Conservation (phyloP, 1,284 basidiomycete genomes). For the Pulveroboletus sp. region DNA sequence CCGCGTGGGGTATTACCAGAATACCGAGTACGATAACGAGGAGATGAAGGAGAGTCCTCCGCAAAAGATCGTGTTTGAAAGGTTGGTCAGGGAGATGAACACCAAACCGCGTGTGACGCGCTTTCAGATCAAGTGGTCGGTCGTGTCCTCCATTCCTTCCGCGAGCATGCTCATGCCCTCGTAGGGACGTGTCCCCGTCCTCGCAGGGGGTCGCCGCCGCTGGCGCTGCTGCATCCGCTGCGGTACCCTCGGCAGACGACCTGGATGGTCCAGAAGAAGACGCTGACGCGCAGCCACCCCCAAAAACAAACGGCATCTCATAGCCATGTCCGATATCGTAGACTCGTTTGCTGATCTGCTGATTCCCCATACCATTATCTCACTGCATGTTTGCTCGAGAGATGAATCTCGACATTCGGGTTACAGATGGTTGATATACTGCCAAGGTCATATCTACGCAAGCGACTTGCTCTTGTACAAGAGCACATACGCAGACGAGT, state of each 20-base stretch:
- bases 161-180: neutral
- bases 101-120: slow-evolving; percentile 94
- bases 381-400: slow-evolving; percentile 4
- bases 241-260: slow-evolving; percentile 78
- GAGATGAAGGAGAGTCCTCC: slow-evolving; percentile 82
- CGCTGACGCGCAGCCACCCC: slow-evolving; percentile 9
- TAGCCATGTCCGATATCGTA: slow-evolving; percentile 9
- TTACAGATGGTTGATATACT: slow-evolving; percentile 24
- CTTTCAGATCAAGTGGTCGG: slow-evolving; percentile 83
- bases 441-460: slow-evolving; percentile 18
- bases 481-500: slow-evolving; percentile 85
- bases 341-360: slow-evolving; percentile 9
- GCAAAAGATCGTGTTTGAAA: slow-evolving; percentile 70
- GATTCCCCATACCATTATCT: slow-evolving; percentile 21
- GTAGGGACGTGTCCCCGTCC: slow-evolving; percentile 70
- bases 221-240: slow-evolving; percentile 73
- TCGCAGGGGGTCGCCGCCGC: slow-evolving; percentile 51
- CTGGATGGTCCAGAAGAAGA: slow-evolving; percentile 45
- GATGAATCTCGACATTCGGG: slow-evolving; percentile 11
- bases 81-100: slow-evolving; percentile 85
- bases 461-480: slow-evolving; percentile 63
- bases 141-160: slow-evolving; percentile 13
- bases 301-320: slow-evolving; percentile 33
- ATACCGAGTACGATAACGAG: slow-evolving; percentile 96
- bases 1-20: slow-evolving; percentile 98